Conservation (phyloP, 805 yeast genomes). For the Candida ficus region DNA sequence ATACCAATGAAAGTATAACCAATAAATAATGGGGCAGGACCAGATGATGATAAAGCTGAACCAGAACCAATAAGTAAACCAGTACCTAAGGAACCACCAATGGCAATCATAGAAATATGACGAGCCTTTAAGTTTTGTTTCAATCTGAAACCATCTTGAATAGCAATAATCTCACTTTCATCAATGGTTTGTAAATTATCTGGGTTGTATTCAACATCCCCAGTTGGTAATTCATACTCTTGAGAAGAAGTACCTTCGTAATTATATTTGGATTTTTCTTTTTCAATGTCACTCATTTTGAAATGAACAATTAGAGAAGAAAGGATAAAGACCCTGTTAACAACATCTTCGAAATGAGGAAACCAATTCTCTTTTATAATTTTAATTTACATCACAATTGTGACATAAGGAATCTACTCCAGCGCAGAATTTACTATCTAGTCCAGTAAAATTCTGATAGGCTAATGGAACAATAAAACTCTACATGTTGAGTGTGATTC, state of each 20-base stretch:
- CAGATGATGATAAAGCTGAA: slow-evolving; percentile 61
- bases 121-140: slow-evolving; percentile 32
- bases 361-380: not conserved
- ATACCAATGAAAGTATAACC: slow-evolving; percentile 58
- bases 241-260: slow-evolving; percentile 2
- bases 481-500: too few relatives aligned
- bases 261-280: slow-evolving; percentile 4
- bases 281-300: slow-evolving; percentile 6
- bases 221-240: slow-evolving; percentile 7
- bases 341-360: too few relatives aligned
- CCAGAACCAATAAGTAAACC: slow-evolving; percentile 79
- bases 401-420: too few relatives aligned
- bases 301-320: not conserved
- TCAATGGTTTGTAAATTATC: slow-evolving; percentile 1
- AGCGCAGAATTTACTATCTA: too few relatives aligned
- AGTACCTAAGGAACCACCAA: slow-evolving; percentile 82
- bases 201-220: slow-evolving; percentile 9
- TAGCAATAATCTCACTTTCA: slow-evolving; percentile 5
- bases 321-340: too few relatives aligned
- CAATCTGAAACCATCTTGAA: slow-evolving; percentile 9
- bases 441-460: too few relatives aligned
- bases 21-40: slow-evolving; percentile 53
- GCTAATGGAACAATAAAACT: too few relatives aligned
- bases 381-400: too few relatives aligned
- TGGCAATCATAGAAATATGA: slow-evolving; percentile 68